Conservation (phyloP, 176 grass and related monocot species). For the Eleusine indica region DNA sequence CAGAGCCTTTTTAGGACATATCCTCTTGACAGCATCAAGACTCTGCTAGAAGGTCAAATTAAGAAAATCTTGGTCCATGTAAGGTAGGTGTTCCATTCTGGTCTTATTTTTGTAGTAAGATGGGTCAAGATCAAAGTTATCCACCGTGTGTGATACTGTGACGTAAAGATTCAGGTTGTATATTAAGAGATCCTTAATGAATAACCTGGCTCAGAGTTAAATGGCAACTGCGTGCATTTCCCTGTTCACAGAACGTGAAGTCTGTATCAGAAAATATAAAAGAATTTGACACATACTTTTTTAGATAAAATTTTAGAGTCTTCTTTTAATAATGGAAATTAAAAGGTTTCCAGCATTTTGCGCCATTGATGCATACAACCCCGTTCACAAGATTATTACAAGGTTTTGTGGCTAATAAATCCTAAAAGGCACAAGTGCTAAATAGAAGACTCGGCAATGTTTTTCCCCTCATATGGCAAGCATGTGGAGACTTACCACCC, state of each 20-base stretch:
- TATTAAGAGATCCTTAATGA: background rate
- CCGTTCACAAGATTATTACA: too few species aligned
- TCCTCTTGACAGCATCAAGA: constrained; percentile 78
- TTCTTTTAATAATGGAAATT: too few species aligned
- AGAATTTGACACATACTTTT: background rate
- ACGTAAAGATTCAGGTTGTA: background rate
- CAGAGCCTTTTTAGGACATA: constrained; percentile 73
- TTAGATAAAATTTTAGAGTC: too few species aligned
- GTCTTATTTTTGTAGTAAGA: background rate
- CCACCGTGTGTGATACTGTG: background rate
- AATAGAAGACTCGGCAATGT: background rate
- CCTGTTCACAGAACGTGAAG: constrained; percentile 29
- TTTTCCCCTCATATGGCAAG: background rate
- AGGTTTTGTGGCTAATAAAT: too few species aligned
- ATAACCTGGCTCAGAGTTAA: constrained; percentile 40
- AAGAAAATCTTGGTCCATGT: background rate
- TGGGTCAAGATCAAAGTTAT: background rate
- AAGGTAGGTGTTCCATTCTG: background rate
- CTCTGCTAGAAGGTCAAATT: constrained; percentile 36
- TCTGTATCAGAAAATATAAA: constrained; percentile 13
- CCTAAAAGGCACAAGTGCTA: too few species aligned
- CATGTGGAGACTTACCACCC: constrained; percentile 15
- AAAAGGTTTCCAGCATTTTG: too few species aligned
- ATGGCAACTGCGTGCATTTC: constrained; percentile 41
- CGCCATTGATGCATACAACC: too few species aligned